Conservation (phyloP, 164 flowering plant species). For the Nymphaea colorata region DNA sequence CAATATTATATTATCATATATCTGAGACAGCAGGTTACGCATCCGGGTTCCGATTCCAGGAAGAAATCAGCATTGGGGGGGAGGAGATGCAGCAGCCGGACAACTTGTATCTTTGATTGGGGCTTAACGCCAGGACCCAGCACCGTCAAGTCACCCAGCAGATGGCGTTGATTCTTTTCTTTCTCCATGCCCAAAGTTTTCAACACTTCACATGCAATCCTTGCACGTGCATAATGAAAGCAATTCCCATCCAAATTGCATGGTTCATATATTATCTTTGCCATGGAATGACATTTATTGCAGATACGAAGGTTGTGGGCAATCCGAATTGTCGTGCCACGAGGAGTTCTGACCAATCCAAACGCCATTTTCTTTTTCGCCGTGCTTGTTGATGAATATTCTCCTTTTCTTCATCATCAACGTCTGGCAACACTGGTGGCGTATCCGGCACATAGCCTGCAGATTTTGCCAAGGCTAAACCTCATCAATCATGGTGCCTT, state of each 20-base stretch:
- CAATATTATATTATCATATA: too few relatives aligned
- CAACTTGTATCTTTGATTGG: too few relatives aligned
- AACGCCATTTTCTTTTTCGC: constrained; percentile 8
- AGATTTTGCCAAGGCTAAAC: constrained; percentile 15
- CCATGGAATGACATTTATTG: constrained; percentile 3
- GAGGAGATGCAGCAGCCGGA: too few relatives aligned
- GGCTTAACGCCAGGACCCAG: too few relatives aligned
- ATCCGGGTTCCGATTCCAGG: too few relatives aligned
- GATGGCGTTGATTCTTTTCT: too few relatives aligned
- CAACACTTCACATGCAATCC: constrained; percentile 4
- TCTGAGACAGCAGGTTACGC: too few relatives aligned
- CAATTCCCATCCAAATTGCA: constrained; percentile 6
- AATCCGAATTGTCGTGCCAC: background rate
- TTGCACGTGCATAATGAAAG: constrained; percentile 6
- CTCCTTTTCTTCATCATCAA: constrained; percentile 4
- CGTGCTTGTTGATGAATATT: background rate
- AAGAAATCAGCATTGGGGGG: too few relatives aligned
- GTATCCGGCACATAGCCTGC: constrained; percentile 12
- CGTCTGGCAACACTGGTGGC: constrained; percentile 3
- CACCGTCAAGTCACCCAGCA: too few relatives aligned
- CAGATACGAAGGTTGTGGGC: constrained; percentile 6
- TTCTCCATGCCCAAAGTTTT: too few relatives aligned
- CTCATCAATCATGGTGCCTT: constrained; percentile 22
- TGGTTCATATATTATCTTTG: constrained; percentile 1
- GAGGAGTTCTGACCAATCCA: constrained; percentile 1